Evolutionary conservation across 768 basidiomycete species (phyloP), one percentile per base, ranked within the genome.

Genomic region (Lactifluus rugatus): DNA sequence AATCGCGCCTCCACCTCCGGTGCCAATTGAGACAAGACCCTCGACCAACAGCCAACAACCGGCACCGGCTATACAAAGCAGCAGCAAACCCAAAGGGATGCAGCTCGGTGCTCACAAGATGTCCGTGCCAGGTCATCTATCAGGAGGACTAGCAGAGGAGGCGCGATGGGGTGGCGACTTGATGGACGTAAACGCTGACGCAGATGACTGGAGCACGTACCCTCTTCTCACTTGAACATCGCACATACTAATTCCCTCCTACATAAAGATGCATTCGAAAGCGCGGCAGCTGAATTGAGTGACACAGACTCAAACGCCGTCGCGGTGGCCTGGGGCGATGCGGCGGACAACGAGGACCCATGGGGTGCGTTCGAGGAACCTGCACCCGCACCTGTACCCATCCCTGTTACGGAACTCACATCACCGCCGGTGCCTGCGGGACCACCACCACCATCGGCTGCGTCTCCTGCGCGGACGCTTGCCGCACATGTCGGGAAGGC

Each of bases 131-230:
- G 64, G 73, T 3, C 64, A 72, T 6, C 66, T 84, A 0, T 81
- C 79, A 5, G 78, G 81, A 3, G 78, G 80, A 48, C 72, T 81
- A 62, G 81, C 76, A 54, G 84, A 85, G 41, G 84, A 84, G 59
- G 78, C 75, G 4, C 76, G 75, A 9, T 72, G 70, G 10, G 78
- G 71, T 37, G 84, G 80, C 8, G 89, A 97, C 70, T 70, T 97
- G 56, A 95, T 97, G 69, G 93, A 99, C 67, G 84, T 97, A 4
- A 85, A 93, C 66, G 93, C 89, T 0, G 94, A 98, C 65, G 81
- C 84, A 25, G 94, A 85, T 65, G 95, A 97, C 68, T 99, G 94
- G 94, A 88, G 94, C 89, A 68, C 68, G 85, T 77, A 3, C 13
- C 57, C 19, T 36, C 6, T 6, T n/a, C 37, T n/a, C 39, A 47